These are phyloP conservation scores for Leucocoprinus leucothites DNA, from an alignment of 768 basidiomycete species.

Conservation along the genomic window DNA sequence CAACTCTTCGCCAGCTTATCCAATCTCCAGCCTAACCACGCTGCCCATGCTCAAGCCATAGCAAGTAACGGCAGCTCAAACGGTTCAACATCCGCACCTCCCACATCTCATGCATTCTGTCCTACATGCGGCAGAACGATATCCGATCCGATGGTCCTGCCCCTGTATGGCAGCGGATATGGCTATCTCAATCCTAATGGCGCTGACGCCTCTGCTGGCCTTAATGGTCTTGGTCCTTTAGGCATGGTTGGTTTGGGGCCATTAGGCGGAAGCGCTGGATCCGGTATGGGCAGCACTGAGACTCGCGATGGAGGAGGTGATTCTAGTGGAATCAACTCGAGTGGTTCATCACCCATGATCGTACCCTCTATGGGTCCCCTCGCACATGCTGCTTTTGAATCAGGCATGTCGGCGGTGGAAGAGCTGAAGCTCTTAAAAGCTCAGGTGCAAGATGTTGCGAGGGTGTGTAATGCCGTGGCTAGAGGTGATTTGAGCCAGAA, in stretches of 20 bases:
- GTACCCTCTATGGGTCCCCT: constrained; percentile 47
- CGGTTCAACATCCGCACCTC: constrained; percentile 38
- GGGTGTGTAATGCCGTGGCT: constrained; percentile 76
- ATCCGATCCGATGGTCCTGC: constrained; percentile 39
- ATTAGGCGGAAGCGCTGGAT: background rate
- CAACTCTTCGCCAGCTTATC: background rate
- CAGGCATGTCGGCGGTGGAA: constrained; percentile 47
- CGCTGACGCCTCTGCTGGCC: background rate
- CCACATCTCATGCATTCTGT: constrained; percentile 40
- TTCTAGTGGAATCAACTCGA: constrained; percentile 37
- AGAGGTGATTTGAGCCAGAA: constrained; percentile 68
- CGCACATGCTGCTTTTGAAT: constrained; percentile 42
- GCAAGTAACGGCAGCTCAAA: constrained; percentile 11
- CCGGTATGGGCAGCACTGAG: background rate
- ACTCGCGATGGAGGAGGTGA: background rate
- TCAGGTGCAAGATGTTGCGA: constrained; percentile 74
- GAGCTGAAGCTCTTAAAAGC: constrained; percentile 75
- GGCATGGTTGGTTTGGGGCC: background rate
- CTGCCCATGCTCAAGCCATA: constrained; percentile 13
- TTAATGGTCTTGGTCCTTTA: background rate
- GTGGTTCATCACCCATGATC: constrained; percentile 41
- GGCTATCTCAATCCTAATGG: background rate
- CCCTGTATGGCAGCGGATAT: constrained; percentile 17
- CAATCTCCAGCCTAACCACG: constrained; percentile 7
- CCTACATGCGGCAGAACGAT: constrained; percentile 54